Percentiles rank a stretch among this genome's conserved stretches.
phyloP scores from a whole-genome alignment of 495 filamentous ascomycete species.

The Aspergillus nanangensis region DNA sequence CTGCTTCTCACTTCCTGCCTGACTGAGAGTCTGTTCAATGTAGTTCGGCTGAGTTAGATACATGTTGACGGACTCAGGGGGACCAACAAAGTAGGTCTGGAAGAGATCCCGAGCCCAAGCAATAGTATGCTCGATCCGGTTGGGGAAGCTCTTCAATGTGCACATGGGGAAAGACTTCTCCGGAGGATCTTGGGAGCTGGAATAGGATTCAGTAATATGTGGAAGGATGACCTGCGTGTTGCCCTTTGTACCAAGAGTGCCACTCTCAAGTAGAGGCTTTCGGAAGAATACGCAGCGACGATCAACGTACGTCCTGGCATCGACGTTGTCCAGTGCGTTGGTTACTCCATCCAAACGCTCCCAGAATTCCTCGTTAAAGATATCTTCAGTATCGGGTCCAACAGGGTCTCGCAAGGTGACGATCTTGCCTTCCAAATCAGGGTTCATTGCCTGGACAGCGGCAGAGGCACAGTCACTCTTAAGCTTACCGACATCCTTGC shows the following conservation, averaged over 20 bases:
- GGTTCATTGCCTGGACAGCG: constrained; percentile 92
- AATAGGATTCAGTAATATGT: constrained; percentile 91
- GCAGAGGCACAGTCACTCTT: constrained; percentile 95
- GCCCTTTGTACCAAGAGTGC: constrained; percentile 96
- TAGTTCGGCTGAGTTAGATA: constrained; percentile 92
- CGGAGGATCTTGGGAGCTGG: constrained; percentile 95
- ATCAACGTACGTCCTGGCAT: constrained; percentile 96
- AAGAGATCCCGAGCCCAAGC: constrained; percentile 97
- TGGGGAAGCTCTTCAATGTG: constrained; percentile 95
- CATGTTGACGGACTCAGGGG: constrained; percentile 90
- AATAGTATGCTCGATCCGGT: constrained; percentile 98
- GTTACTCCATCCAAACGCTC: constrained; percentile 84
- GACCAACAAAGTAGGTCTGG: constrained; percentile 87
- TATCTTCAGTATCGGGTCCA: constrained; percentile 83
- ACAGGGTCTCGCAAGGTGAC: constrained; percentile 83
- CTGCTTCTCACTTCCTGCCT: constrained; percentile 93
- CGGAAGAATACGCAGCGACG: constrained; percentile 98
- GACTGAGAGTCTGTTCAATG: constrained; percentile 82
- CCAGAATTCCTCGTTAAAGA: constrained; percentile 98
- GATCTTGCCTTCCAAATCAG: constrained; percentile 82
- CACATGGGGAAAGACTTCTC: constrained; percentile 99
- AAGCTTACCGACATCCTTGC: constrained; percentile 89
- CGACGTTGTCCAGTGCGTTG: constrained; percentile 96
- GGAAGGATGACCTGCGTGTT: constrained; percentile 96
- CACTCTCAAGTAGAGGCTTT: constrained; percentile 93